Conservation (phyloP, 139 green algal genomes). For the Chlamydomonas schloesseri region DNA sequence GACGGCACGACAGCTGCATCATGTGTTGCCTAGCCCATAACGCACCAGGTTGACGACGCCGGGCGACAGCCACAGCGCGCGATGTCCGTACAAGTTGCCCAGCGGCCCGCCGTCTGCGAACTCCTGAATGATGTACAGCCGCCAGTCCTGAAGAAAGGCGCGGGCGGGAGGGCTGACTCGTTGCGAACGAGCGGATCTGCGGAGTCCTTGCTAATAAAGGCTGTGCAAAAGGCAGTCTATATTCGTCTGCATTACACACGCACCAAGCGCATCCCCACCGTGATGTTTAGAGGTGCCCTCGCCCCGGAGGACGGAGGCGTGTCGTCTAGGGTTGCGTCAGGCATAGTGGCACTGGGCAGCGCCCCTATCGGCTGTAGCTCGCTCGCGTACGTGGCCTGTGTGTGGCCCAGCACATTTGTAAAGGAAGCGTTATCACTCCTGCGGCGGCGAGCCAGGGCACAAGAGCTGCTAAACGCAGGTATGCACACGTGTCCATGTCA, state of each 20-base stretch:
- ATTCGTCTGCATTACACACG: neutral
- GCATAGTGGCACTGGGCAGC: neutral
- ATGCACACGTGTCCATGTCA: too few relatives aligned
- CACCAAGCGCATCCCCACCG: neutral
- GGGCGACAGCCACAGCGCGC: neutral
- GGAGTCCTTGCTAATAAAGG: neutral
- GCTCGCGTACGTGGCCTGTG: neutral
- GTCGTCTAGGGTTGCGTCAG: too few relatives aligned
- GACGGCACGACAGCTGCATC: too few relatives aligned
- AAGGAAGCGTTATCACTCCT: too few relatives aligned
- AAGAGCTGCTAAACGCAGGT: too few relatives aligned
- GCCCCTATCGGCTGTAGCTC: neutral
- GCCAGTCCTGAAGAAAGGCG: slow-evolving; percentile 29
- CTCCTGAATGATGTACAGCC: slow-evolving; percentile 62
- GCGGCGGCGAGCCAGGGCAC: too few relatives aligned
- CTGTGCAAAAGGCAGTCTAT: too few relatives aligned
- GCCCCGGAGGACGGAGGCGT: neutral
- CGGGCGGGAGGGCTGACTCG: slow-evolving; percentile 11
- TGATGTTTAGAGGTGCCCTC: neutral
- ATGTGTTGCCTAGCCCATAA: neutral
- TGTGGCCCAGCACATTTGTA: too few relatives aligned
- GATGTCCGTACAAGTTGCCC: neutral
- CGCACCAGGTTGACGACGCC: slow-evolving; percentile 6
- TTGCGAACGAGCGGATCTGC: neutral
- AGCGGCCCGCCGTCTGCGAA: slow-evolving; percentile 35